Conservation (phyloP, 495 filamentous ascomycete species). For the Xanthoparmelia taractica region DNA sequence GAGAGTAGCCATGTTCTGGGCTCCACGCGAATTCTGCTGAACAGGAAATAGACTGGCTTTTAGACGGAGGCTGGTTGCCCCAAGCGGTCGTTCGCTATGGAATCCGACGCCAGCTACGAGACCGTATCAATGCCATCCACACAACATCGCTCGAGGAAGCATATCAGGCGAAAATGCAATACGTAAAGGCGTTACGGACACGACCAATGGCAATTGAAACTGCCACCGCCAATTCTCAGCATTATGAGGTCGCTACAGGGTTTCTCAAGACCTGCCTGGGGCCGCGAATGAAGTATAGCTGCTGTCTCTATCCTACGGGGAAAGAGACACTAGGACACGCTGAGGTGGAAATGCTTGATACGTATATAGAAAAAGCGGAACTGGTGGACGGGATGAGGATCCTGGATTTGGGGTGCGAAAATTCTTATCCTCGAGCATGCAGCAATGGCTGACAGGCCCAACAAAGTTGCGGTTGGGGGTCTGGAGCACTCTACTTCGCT, state of each 20-base stretch:
- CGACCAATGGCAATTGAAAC: slow-evolving; percentile 59
- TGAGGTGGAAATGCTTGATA: slow-evolving; percentile 55
- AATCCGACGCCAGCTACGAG: slow-evolving; percentile 43
- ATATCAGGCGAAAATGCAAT: slow-evolving; percentile 50
- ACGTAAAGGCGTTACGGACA: slow-evolving; percentile 43
- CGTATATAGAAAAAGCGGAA: slow-evolving; percentile 48
- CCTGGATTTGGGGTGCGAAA: slow-evolving; percentile 52
- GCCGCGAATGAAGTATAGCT: slow-evolving; percentile 58
- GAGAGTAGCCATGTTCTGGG: neutral
- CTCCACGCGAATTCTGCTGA: slow-evolving; percentile 1
- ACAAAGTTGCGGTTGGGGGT: slow-evolving; percentile 58
- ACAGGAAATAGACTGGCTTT: slow-evolving; percentile 37
- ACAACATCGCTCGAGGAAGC: slow-evolving; percentile 38
- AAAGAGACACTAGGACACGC: slow-evolving; percentile 51
- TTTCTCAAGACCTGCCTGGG: slow-evolving; percentile 50
- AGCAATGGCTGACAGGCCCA: slow-evolving; percentile 17
- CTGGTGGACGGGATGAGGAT: slow-evolving; percentile 52
- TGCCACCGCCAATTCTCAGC: slow-evolving; percentile 52
- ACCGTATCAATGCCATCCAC: slow-evolving; percentile 44
- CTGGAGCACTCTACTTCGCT: slow-evolving; percentile 52
- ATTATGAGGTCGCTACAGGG: slow-evolving; percentile 59
- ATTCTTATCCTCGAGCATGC: slow-evolving; percentile 5
- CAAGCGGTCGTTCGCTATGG: slow-evolving; percentile 43
- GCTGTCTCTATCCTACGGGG: slow-evolving; percentile 50
- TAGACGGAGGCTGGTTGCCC: slow-evolving; percentile 54